Evolutionary conservation across 2,329 filamentous ascomycete genomes (phyloP).

Genomic region (Trichoderma lentiforme): DNA sequence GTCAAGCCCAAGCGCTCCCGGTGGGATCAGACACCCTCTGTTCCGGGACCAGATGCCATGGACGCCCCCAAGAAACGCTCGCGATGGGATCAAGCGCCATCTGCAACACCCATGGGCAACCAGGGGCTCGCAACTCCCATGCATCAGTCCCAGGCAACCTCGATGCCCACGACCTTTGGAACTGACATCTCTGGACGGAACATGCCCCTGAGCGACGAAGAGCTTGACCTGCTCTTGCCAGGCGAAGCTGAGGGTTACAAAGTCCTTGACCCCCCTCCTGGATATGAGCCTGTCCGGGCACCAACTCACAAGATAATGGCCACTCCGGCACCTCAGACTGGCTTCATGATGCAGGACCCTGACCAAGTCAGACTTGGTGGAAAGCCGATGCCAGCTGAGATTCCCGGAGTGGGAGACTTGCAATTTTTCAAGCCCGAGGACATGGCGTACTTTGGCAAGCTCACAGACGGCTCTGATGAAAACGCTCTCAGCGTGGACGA

Average conservation of each 20-base stretch:
- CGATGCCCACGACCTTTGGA: slow-evolving; percentile 64
- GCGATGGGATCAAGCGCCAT: slow-evolving; percentile 88
- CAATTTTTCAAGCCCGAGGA: slow-evolving; percentile 99
- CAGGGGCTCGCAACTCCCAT: slow-evolving; percentile 75
- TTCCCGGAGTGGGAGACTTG: slow-evolving; percentile 90
- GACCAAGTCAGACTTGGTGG: slow-evolving; percentile 78
- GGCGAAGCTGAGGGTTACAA: slow-evolving; percentile 89
- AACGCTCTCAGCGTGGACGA: slow-evolving; percentile 90
- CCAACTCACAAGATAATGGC: slow-evolving; percentile 72
- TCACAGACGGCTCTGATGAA: slow-evolving; percentile 91
- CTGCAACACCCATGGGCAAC: slow-evolving; percentile 70
- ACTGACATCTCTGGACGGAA: slow-evolving; percentile 78
- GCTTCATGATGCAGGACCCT: slow-evolving; percentile 97
- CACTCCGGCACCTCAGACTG: slow-evolving; percentile 70
- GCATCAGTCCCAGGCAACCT: slow-evolving; percentile 62
- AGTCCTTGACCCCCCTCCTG: slow-evolving; percentile 82
- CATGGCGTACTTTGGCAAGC: slow-evolving; percentile 97
- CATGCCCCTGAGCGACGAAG: slow-evolving; percentile 83
- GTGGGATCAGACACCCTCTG: slow-evolving; percentile 79
- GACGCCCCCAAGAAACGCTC: slow-evolving; percentile 72
- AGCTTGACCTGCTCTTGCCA: slow-evolving; percentile 87
- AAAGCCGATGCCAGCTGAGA: slow-evolving; percentile 90
- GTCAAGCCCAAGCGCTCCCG: slow-evolving; percentile 71
- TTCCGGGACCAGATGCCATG: slow-evolving; percentile 48
- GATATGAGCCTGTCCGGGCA: slow-evolving; percentile 80